Conservation (phyloP, 768 basidiomycete species). For the Porpolomopsis calyptriformis region DNA sequence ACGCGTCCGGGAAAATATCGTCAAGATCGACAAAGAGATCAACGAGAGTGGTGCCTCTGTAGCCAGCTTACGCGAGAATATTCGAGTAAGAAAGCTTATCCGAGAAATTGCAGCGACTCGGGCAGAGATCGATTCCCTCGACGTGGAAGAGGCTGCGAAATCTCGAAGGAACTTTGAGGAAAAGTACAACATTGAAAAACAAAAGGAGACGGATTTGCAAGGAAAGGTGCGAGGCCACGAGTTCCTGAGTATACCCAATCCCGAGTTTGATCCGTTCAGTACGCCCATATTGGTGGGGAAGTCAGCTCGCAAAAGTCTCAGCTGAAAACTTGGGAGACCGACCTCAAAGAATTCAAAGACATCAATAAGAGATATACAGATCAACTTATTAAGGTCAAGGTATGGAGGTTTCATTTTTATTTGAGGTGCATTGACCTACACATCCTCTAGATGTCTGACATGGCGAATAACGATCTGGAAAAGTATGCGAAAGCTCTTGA, state of each 20-base stretch:
- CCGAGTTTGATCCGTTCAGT: slow-evolving; percentile 30
- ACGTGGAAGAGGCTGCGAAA: slow-evolving; percentile 80
- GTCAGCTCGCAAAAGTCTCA: slow-evolving; percentile 63
- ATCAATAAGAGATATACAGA: slow-evolving; percentile 79
- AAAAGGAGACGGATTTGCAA: slow-evolving; percentile 62
- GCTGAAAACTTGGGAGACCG: slow-evolving; percentile 51
- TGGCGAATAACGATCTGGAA: slow-evolving; percentile 94
- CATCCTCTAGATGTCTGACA: slow-evolving; percentile 77
- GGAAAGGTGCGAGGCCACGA: slow-evolving; percentile 41
- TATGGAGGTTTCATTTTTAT: slow-evolving; percentile 20
- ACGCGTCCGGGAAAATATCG: slow-evolving; percentile 32
- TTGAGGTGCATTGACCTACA: not conserved
- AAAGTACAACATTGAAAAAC: slow-evolving; percentile 61
- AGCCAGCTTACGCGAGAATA: slow-evolving; percentile 72
- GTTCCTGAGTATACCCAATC: not conserved
- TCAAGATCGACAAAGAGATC: slow-evolving; percentile 65
- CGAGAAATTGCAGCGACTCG: slow-evolving; percentile 58
- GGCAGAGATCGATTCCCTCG: slow-evolving; percentile 58
- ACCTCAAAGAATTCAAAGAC: slow-evolving; percentile 79
- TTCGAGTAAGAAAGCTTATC: slow-evolving; percentile 60
- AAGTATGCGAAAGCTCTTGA: slow-evolving; percentile 97
- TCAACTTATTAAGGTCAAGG: slow-evolving; percentile 92
- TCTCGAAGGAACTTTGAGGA: slow-evolving; percentile 79
- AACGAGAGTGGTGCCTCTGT: slow-evolving; percentile 60
- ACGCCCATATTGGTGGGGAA: slow-evolving; percentile 75